A percentile compares a stretch with the other conserved stretches of the same genome.
Conservation (phyloP, 306 rosid species). For the Canavalia gladiata region DNA sequence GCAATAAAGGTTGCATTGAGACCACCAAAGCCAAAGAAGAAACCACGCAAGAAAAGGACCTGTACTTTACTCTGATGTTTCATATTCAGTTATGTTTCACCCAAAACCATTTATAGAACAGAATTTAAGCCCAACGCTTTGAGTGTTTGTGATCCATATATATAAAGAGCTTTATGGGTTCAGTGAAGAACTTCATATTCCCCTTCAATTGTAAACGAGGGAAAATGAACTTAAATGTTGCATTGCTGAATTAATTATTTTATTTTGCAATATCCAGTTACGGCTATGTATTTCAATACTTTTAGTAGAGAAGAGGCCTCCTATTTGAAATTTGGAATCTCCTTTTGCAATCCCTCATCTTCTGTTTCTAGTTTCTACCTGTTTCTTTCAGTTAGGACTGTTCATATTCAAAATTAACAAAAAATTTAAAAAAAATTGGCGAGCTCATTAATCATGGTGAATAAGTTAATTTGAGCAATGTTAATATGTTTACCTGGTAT, state of each 20-base stretch:
- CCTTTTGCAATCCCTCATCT: background rate
- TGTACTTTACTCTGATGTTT: constrained; percentile 51
- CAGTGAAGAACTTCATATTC: constrained; percentile 12
- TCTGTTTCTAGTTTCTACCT: constrained; percentile 13
- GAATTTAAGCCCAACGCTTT: constrained; percentile 24
- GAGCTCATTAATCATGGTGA: background rate
- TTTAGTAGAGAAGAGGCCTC: background rate
- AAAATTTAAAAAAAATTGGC: background rate
- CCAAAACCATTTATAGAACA: constrained; percentile 25
- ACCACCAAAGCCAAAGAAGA: constrained; percentile 62
- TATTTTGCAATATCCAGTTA: background rate
- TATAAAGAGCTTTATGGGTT: constrained; percentile 27
- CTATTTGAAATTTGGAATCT: constrained; percentile 16
- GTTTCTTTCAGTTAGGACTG: background rate
- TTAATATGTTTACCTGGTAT: background rate
- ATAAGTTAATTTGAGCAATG: background rate
- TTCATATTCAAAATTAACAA: background rate
- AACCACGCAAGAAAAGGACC: constrained; percentile 57
- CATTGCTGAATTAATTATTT: constrained; percentile 47
- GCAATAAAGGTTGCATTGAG: constrained; percentile 64
- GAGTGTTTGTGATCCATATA: constrained; percentile 16
- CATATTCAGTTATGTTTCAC: constrained; percentile 35
- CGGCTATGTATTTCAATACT: constrained; percentile 1
- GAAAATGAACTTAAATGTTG: background rate
- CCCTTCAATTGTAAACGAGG: constrained; percentile 20